A percentile compares a stretch with the other conserved stretches of the same genome.
Evolutionary conservation across 495 filamentous ascomycete species (phyloP).

Genomic region (Trichoderma gamsii): DNA sequence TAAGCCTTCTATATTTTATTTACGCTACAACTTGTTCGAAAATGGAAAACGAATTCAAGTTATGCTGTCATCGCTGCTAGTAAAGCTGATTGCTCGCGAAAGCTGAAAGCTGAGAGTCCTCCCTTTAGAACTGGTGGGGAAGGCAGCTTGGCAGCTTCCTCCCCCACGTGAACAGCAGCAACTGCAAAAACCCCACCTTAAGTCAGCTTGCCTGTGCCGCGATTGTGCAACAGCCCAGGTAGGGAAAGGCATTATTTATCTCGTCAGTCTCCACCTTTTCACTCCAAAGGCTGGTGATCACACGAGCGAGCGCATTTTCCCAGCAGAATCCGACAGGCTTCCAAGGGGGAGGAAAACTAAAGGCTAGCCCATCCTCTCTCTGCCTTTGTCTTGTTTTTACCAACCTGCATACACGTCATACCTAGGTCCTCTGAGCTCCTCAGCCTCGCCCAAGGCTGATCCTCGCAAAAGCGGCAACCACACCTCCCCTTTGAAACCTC

Average conservation of each 20-base stretch:
- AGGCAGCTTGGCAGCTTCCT: not conserved
- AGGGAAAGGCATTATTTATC: not conserved
- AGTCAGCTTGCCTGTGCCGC: constrained; percentile 1
- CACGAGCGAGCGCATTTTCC: constrained; percentile 7
- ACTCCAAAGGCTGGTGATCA: constrained; percentile 2
- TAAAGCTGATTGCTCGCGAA: not conserved
- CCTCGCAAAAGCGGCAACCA: not conserved
- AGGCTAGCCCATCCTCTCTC: not conserved
- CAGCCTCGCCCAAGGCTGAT: not conserved
- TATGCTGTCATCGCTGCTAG: too few species aligned
- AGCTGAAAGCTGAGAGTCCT: not conserved
- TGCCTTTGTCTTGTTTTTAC: too few species aligned
- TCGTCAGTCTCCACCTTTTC: not conserved
- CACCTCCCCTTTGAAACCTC: not conserved
- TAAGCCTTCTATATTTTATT: too few species aligned
- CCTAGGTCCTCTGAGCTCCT: not conserved
- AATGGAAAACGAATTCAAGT: too few species aligned
- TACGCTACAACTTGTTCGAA: too few species aligned
- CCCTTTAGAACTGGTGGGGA: constrained; percentile 5
- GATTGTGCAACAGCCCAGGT: not conserved
- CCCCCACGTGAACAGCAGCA: constrained; percentile 12
- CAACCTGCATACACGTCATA: too few species aligned
- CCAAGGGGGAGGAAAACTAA: not conserved
- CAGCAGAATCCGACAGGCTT: not conserved
- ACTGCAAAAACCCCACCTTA: constrained; percentile 12